phyloP scores from a whole-genome alignment of 179 eudicot species.

The Corrigiola litoralis region DNA sequence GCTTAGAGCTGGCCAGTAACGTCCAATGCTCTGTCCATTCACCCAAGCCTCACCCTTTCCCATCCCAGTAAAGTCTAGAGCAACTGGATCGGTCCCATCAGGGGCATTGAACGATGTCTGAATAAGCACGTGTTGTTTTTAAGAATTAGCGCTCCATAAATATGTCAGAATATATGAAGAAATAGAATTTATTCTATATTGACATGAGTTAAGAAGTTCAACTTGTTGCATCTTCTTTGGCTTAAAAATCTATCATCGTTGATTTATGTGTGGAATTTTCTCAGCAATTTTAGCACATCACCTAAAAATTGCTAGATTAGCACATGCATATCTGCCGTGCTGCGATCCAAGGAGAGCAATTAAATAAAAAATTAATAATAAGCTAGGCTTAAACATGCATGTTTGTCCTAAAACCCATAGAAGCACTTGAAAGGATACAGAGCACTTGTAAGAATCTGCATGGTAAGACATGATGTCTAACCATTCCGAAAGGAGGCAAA shows the following conservation, averaged over 20 bases:
- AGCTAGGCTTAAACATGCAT: too few species aligned
- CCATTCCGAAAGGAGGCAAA: too few species aligned
- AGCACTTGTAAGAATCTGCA: too few species aligned
- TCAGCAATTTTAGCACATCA: neutral
- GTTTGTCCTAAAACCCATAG: neutral
- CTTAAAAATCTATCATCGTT: neutral
- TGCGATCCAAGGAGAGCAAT: too few species aligned
- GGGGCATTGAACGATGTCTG: constrained; percentile 75
- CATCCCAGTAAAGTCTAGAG: constrained; percentile 77
- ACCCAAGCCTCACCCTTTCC: constrained; percentile 98
- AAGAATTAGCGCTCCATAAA: constrained; percentile 2
- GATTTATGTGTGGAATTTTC: neutral
- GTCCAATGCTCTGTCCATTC: constrained; percentile 96
- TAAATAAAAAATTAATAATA: too few species aligned
- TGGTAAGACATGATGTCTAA: too few species aligned
- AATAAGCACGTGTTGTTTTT: constrained; percentile 5
- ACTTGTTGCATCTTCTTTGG: neutral
- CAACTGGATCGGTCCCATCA: constrained; percentile 63
- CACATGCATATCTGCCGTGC: too few species aligned
- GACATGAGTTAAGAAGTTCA: neutral
- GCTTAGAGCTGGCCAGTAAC: constrained; percentile 71
- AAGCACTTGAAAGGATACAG: too few species aligned
- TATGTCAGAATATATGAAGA: too few species aligned
- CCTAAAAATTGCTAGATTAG: neutral
- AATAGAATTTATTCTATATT: too few species aligned